A percentile compares a stretch with the other conserved stretches of the same genome.
Evolutionary conservation across 1,284 basidiomycete species (phyloP).

Genomic region (Neonothopanus nambi): DNA sequence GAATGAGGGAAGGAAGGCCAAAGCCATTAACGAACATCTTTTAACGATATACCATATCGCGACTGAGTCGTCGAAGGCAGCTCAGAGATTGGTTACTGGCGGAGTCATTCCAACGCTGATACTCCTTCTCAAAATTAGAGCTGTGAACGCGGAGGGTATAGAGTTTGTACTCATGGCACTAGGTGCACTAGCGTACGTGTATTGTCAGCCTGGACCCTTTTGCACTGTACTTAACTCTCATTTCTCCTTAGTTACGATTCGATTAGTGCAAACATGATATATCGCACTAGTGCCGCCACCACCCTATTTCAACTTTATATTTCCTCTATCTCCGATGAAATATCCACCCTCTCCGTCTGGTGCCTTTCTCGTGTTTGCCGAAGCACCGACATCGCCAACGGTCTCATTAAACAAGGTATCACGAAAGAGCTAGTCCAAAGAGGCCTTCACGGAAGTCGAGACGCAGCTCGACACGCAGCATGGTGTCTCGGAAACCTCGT

Average conservation of each 20-base stretch:
- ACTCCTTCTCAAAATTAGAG: constrained; percentile 13
- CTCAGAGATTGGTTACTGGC: constrained; percentile 15
- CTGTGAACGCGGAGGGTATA: constrained; percentile 1
- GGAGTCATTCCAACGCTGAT: constrained; percentile 14
- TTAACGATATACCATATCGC: constrained; percentile 13
- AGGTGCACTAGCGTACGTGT: too few relatives aligned
- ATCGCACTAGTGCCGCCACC: too few relatives aligned
- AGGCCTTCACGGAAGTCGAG: too few relatives aligned
- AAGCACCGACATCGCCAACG: too few relatives aligned
- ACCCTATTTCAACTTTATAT: constrained; percentile 22
- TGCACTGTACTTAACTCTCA: too few relatives aligned
- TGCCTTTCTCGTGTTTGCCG: constrained; percentile 23
- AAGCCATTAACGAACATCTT: constrained; percentile 13
- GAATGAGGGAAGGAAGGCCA: constrained; percentile 6
- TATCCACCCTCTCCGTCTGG: constrained; percentile 22
- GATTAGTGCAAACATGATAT: too few relatives aligned
- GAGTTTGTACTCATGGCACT: constrained; percentile 13
- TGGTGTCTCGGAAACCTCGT: constrained; percentile 25
- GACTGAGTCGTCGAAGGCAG: constrained; percentile 9
- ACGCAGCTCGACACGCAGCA: constrained; percentile 21
- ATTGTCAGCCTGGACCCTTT: constrained; percentile 23
- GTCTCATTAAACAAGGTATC: too few relatives aligned
- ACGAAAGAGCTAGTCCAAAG: too few relatives aligned
- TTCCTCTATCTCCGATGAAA: constrained; percentile 19
- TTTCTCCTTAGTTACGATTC: too few relatives aligned